Evolutionary conservation across 2,329 filamentous ascomycete genomes (phyloP).

Genomic region (Beauveria sp.): DNA sequence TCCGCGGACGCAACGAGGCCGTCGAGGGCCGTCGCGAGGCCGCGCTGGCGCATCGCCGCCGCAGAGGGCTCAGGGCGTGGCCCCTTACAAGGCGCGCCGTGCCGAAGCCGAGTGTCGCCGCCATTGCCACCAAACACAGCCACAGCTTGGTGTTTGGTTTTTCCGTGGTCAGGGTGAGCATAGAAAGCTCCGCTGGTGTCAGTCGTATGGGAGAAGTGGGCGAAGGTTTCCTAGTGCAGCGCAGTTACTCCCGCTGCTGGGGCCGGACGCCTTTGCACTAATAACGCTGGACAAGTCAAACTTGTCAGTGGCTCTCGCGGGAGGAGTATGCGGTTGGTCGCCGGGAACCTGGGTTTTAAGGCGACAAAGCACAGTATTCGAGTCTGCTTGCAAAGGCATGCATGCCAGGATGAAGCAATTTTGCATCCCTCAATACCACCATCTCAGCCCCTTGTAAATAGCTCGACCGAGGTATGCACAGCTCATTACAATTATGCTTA

Average conservation of each 20-base stretch:
- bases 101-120: constrained; percentile 27
- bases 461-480: constrained; percentile 5
- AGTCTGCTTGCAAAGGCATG: background rate
- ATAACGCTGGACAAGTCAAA: background rate
- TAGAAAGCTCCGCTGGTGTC: constrained; percentile 2
- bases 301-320: background rate
- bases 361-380: background rate
- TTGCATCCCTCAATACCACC: background rate
- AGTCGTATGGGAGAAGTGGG: background rate
- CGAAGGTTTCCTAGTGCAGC: constrained; percentile 3
- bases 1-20: constrained; percentile 16
- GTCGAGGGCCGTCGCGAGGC: constrained; percentile 20
- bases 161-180: constrained; percentile 9
- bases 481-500: background rate
- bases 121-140: constrained; percentile 19
- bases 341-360: background rate
- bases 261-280: background rate
- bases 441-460: constrained; percentile 8
- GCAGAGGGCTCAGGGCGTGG: constrained; percentile 23
- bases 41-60: constrained; percentile 23
- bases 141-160: constrained; percentile 13
- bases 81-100: constrained; percentile 26
- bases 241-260: background rate
- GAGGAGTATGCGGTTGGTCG: background rate
- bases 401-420: constrained; percentile 1